A percentile compares a stretch with the other conserved stretches of the same genome.
These are phyloP conservation scores for Apiotrichum mycotoxinovorans DNA, from an alignment of 1,284 basidiomycete genomes.

Conservation along the genomic window DNA sequence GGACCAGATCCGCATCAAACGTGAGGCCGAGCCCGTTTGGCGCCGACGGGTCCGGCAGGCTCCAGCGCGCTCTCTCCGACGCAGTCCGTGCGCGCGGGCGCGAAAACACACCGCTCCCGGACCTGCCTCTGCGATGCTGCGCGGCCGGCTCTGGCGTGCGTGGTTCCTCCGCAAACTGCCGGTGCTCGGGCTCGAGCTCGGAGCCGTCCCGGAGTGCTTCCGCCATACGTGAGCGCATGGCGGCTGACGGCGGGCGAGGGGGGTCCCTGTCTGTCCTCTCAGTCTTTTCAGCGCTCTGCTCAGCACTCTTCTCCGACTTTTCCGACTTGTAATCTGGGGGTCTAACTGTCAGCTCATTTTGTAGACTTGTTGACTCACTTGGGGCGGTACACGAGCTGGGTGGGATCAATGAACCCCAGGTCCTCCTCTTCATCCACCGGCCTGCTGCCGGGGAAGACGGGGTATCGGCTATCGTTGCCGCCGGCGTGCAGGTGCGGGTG, in stretches of 20 bases:
- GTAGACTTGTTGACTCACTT: background rate
- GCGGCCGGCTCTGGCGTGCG: background rate
- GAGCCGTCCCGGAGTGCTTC: background rate
- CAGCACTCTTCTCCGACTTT: background rate
- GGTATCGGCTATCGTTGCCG: slow-evolving; percentile 34
- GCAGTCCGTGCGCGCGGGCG: too few species aligned
- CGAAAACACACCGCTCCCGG: too few species aligned
- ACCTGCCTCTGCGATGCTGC: too few species aligned
- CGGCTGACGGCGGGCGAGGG: background rate
- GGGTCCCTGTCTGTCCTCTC: background rate
- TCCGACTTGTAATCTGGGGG: background rate
- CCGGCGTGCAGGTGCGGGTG: background rate
- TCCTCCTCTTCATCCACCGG: background rate
- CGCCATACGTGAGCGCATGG: background rate
- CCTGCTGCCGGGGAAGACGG: slow-evolving; percentile 14
- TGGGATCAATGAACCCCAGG: background rate
- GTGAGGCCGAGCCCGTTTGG: slow-evolving; percentile 1
- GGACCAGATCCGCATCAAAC: background rate
- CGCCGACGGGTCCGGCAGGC: background rate
- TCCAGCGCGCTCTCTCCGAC: background rate
- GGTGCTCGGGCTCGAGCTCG: background rate
- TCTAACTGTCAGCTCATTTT: background rate
- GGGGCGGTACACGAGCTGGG: background rate
- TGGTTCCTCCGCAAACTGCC: too few species aligned
- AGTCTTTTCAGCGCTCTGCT: background rate